phyloP scores from a whole-genome alignment of 352 stramenopile species.

The Phytopythium delawarense region DNA sequence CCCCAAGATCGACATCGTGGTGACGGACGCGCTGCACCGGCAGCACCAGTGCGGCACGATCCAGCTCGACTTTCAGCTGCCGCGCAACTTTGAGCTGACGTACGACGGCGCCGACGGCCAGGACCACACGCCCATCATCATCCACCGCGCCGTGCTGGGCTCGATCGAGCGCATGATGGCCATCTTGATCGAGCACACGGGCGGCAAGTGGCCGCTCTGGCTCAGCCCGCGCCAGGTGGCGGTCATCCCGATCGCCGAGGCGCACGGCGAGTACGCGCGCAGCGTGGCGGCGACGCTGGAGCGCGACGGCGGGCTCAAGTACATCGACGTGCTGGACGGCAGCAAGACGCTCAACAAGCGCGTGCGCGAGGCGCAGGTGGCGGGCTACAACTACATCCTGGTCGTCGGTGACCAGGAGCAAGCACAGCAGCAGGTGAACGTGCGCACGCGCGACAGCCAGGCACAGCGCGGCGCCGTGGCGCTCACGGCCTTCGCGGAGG shows the following conservation, averaged over 20 bases:
- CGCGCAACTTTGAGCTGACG: conserved; percentile 93
- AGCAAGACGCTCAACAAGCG: conserved; percentile 87
- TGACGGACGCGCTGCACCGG: conserved; percentile 95
- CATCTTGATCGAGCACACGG: conserved; percentile 96
- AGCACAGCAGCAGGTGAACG: conserved; percentile 48
- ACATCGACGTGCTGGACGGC: conserved; percentile 66
- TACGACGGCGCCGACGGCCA: conserved; percentile 89
- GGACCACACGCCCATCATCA: conserved; percentile 95
- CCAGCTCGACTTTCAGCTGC: conserved; percentile 98
- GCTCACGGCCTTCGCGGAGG: conserved; percentile 45
- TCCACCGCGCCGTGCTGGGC: conserved; percentile 96
- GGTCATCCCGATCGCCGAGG: conserved; percentile 63
- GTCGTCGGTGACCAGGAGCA: conserved; percentile 77
- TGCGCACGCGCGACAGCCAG: conserved; percentile 81
- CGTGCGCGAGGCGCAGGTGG: conserved; percentile 74
- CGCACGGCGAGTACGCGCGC: conserved; percentile 57
- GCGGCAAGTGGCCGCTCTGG: conserved; percentile 97
- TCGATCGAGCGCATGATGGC: conserved; percentile 98
- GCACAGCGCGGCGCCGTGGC: conserved; percentile 59
- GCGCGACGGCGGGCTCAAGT: conserved; percentile 30
- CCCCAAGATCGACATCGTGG: conserved; percentile 98
- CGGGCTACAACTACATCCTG: conserved; percentile 84
- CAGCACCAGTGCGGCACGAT: conserved; percentile 98
- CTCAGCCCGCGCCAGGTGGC: conserved; percentile 83
- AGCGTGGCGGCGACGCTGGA: conserved; percentile 44